Conservation (phyloP, 2,329 filamentous ascomycete genomes). For the Ceratocystis smalleyi region DNA sequence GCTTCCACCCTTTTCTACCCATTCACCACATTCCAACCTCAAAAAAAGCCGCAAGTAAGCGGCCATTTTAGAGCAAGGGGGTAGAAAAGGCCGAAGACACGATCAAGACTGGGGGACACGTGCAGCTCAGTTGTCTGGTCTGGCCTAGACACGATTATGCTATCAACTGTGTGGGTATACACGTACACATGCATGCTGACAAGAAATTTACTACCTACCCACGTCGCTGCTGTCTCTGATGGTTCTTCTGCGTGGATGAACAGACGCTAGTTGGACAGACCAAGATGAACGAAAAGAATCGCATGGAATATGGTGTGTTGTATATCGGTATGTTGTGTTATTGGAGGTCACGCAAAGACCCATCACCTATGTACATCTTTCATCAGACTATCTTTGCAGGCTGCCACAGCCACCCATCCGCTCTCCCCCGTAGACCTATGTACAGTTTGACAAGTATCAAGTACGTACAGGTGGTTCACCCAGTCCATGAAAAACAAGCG, state of each 20-base stretch:
- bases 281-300: background rate
- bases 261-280: background rate
- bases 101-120: conserved; percentile 1
- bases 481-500: background rate
- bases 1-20: too few species aligned
- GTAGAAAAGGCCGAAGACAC: background rate
- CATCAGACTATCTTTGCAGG: background rate
- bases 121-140: background rate
- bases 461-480: background rate
- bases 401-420: background rate
- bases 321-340: background rate
- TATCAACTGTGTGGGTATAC: background rate
- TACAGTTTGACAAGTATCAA: background rate
- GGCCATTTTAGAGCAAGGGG: background rate
- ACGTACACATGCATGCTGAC: background rate
- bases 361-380: background rate
- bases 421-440: background rate
- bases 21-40: background rate
- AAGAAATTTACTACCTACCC: background rate
- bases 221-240: background rate
- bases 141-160: background rate
- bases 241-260: background rate
- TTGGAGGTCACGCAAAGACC: background rate
- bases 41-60: background rate
- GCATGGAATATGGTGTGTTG: background rate